A percentile compares a stretch with the other conserved stretches of the same genome.
These are phyloP conservation scores for Xylariaceae sp. DNA, from an alignment of 2,329 filamentous ascomycete species.

Conservation along the genomic window DNA sequence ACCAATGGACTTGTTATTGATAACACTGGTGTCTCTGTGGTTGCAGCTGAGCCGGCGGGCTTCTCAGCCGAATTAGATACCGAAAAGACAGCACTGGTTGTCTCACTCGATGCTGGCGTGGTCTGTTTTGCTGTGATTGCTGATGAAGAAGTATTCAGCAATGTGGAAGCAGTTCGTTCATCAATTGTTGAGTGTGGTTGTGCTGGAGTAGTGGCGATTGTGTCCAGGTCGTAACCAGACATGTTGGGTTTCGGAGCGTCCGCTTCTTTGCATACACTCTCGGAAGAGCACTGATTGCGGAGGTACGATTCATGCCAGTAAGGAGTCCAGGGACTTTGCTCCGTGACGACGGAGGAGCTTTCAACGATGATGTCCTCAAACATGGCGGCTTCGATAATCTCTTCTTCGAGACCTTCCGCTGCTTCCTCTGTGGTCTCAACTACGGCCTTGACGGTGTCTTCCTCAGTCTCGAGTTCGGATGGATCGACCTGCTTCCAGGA, in stretches of 20 bases:
- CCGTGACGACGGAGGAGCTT: slow-evolving; percentile 13
- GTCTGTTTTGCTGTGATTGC: slow-evolving; percentile 15
- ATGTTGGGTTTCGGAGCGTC: slow-evolving; percentile 12
- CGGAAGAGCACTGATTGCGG: slow-evolving; percentile 16
- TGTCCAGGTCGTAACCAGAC: slow-evolving; percentile 9
- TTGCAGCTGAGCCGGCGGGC: slow-evolving; percentile 5
- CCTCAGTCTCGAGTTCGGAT: slow-evolving; percentile 58
- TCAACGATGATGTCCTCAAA: slow-evolving; percentile 20
- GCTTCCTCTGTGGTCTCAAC: slow-evolving; percentile 32
- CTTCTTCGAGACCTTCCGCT: slow-evolving; percentile 17
- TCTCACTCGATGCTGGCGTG: slow-evolving; percentile 14
- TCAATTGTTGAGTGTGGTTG: slow-evolving; percentile 13
- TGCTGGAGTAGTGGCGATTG: slow-evolving; percentile 8
- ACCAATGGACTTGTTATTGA: slow-evolving; percentile 11
- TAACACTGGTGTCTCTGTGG: slow-evolving; percentile 10
- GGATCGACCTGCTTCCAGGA: slow-evolving; percentile 81
- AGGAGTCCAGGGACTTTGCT: slow-evolving; percentile 23
- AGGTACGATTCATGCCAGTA: slow-evolving; percentile 30
- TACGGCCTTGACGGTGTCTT: slow-evolving; percentile 31
- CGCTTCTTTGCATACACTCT: slow-evolving; percentile 15
- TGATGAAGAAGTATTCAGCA: slow-evolving; percentile 11
- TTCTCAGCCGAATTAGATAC: slow-evolving; percentile 9
- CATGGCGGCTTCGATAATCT: slow-evolving; percentile 19
- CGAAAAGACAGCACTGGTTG: slow-evolving; percentile 10
- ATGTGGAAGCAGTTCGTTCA: slow-evolving; percentile 14